Conservation (phyloP, 2,329 filamentous ascomycete species). For the Coleophoma eucalyptorum region DNA sequence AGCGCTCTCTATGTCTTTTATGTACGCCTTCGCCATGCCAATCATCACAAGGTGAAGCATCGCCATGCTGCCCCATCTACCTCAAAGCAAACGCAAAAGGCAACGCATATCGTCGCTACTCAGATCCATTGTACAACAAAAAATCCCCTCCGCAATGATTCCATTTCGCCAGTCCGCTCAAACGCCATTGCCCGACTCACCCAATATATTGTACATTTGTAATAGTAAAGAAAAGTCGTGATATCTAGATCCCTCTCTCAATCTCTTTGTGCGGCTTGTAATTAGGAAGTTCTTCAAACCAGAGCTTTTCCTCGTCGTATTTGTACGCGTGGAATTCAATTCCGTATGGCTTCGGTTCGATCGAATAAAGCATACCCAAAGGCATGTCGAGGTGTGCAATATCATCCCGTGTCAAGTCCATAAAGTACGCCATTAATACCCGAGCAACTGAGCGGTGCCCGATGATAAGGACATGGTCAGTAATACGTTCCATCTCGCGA, state of each 20-base stretch:
- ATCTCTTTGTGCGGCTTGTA: constrained; percentile 66
- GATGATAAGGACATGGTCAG: constrained; percentile 88
- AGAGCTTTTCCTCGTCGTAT: constrained; percentile 73
- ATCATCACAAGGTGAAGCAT: not conserved
- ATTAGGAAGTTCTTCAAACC: constrained; percentile 82
- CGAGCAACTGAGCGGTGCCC: constrained; percentile 89
- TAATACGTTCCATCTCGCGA: constrained; percentile 94
- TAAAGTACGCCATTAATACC: constrained; percentile 94
- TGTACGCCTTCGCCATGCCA: not conserved
- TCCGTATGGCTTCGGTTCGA: constrained; percentile 96
- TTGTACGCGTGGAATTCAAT: constrained; percentile 95
- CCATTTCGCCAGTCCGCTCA: no score
- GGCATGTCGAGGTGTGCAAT: constrained; percentile 95
- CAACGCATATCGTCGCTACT: no score
- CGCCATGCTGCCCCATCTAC: no score
- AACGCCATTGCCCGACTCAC: no score
- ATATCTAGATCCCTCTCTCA: constrained; percentile 19
- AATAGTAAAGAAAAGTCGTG: no score
- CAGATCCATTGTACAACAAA: no score
- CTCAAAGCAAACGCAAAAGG: no score
- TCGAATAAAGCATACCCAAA: constrained; percentile 86
- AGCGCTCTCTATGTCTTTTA: no score
- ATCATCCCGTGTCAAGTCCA: constrained; percentile 83
- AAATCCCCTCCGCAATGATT: no score
- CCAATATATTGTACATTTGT: no score